Base-by-base conservation (phyloP, 495 filamentous ascomycete genomes). In the Lentithecium fluviatile region DNA sequence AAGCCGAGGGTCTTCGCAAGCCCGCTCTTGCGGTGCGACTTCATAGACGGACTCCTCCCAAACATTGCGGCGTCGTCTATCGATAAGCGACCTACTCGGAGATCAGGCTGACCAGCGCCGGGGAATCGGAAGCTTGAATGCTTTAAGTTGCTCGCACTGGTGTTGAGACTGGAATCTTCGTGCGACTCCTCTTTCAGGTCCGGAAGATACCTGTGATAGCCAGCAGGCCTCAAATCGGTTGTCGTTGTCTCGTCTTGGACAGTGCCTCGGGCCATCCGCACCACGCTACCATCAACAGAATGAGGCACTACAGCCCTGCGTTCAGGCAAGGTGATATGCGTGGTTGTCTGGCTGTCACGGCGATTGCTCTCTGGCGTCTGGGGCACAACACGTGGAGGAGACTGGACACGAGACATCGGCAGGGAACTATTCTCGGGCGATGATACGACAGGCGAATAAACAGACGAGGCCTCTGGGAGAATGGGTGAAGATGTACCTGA, bases 151-250 rank as follows among this genome's bases (percentile, higher is more conserved):
- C 58, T 67, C 21, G 68, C 70, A 56, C 73, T 75, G 47, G 67
- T 69, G 34, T 67, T 67, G 21, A 67, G 47, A 56, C 64, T 67
- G 3, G 64, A 67, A 47, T 73, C 71, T 36, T 75, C 73, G 26
- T 72, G 64, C 8, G 71, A 70, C 58, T 75, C 73, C 47, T 75
- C 73, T 42, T 73, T 75, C 48, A 75, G 62, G 32, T 69, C 70
- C 20, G 73, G 66, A 17, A 75, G 62, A 63, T 73, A 68, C 34
- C 58, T 43, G 20, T 66, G 66, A 1, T 46, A 38, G 3, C 4
- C 10, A 20, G 64, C 58, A 13, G 62, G 43, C 53, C 64, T 58
- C 21, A 67, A 42, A 23, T 62, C 64, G 12, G 64, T 67, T 3
- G 64, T 67, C 8, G 64, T 67, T 2, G 47, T 45, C 17, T 67